Percentiles rank a stretch among this genome's conserved stretches.
Evolutionary conservation across 2,329 filamentous ascomycete species (phyloP).

Genomic region (Phyllosticta paracitricarpa): DNA sequence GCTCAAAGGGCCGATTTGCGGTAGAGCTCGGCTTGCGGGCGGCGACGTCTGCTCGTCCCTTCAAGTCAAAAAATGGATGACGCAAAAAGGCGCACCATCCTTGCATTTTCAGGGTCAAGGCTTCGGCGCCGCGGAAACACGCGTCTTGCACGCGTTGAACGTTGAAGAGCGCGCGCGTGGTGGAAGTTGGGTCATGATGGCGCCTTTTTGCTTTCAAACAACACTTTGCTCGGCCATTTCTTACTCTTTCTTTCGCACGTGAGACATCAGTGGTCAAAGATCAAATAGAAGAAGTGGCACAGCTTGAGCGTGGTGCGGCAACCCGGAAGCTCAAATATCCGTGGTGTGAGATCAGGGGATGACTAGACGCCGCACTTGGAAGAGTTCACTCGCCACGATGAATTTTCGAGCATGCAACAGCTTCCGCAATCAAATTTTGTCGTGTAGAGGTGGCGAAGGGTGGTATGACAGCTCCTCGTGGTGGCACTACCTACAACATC

Average conservation of each 20-base stretch:
- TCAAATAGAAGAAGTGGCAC: not conserved
- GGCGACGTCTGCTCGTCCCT: not conserved
- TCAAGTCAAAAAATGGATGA: not conserved
- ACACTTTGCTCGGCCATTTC: not conserved
- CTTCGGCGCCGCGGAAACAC: not conserved
- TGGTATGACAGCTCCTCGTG: not conserved
- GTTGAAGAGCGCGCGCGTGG: not conserved
- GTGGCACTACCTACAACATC: no score
- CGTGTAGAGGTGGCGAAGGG: not conserved
- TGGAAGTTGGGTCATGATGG: not conserved
- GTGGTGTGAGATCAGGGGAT: not conserved
- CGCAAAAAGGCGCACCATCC: not conserved
- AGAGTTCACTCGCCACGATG: not conserved
- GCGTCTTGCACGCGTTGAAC: not conserved
- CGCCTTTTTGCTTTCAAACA: no score
- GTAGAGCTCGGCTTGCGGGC: not conserved
- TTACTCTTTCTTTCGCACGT: not conserved
- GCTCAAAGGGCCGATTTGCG: not conserved
- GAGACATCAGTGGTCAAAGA: not conserved
- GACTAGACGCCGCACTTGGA: not conserved
- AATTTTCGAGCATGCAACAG: not conserved
- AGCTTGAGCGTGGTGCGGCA: not conserved
- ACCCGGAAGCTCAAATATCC: not conserved
- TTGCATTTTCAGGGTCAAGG: not conserved
- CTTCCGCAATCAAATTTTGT: not conserved